Conservation (phyloP, 345 rosid species). For the Triadica sebifera region DNA sequence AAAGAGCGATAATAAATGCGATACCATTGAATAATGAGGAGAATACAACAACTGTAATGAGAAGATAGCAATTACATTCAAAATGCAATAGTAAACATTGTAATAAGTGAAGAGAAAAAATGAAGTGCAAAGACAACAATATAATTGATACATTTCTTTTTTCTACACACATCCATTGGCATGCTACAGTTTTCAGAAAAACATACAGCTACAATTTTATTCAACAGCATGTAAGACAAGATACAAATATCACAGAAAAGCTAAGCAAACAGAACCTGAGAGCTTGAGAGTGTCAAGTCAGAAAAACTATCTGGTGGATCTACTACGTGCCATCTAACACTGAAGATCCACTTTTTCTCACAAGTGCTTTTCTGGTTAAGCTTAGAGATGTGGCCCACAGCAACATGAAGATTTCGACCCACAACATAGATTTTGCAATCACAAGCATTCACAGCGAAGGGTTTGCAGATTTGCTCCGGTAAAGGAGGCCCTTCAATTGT, state of each 20-base stretch:
- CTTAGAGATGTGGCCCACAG: constrained; percentile 59
- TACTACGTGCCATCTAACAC: constrained; percentile 66
- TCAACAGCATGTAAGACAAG: constrained; percentile 11
- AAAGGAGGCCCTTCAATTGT: constrained; percentile 63
- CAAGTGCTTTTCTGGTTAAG: constrained; percentile 24
- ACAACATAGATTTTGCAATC: constrained; percentile 67
- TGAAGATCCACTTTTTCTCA: constrained; percentile 42
- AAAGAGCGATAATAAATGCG: background rate
- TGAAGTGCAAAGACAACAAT: background rate
- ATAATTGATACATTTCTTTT: background rate
- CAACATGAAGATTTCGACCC: constrained; percentile 67
- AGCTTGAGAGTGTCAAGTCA: constrained; percentile 71
- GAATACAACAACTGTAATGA: background rate
- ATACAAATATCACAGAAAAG: constrained; percentile 4
- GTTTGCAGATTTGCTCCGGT: constrained; percentile 83
- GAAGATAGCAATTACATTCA: constrained; percentile 7
- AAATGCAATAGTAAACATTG: constrained; percentile 2
- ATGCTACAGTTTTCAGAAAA: constrained; percentile 24
- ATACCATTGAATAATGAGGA: background rate
- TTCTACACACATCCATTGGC: background rate
- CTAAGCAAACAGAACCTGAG: constrained; percentile 79
- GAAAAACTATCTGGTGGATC: constrained; percentile 58
- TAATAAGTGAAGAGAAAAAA: background rate
- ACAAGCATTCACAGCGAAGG: constrained; percentile 67
- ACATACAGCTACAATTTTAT: constrained; percentile 23